Evolutionary conservation across 2,329 filamentous ascomycete species (phyloP), one percentile per base, ranked within the genome.

Genomic region (Penicillium decumbens): DNA sequence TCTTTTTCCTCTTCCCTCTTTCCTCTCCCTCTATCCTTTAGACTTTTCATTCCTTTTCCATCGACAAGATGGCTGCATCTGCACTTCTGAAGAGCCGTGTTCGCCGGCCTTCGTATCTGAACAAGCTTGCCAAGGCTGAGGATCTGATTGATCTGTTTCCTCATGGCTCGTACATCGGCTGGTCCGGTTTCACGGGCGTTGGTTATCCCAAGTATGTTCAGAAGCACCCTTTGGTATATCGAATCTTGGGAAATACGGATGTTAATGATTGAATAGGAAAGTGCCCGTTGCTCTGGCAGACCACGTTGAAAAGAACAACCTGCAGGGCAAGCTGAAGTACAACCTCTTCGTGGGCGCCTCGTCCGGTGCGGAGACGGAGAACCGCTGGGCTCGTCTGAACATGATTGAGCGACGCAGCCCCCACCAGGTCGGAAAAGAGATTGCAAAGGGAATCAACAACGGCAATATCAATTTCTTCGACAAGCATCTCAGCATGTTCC

Each of bases 401-500:
- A 95, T 95, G 89, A 95, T 95, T 63, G 85, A 92, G 74, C 80
- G 89, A 49, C 81, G 89, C 49, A 81, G 82, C 60, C 89, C 89
- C 48, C 89, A 95, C 73, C 89, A 95, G 68, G 89, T 95, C 53
- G 89, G 89, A 66, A 95, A 95, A 76, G 80, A 87, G 51, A 95
- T 95, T 58, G 82, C 89, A 53, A 92, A 89, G 76, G 89, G 89
- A 8, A 95, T 95, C 74, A 95, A 95, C 70, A 83, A 85, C 61
- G 89, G 89, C 38, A 80, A 85, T 59, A 95, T 95, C 73, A 84
- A 92, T 55, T 95, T 95, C 73, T 95, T 95, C 67, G 89, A 95
- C 70, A 95, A 95, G 76, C 89, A 95, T 75, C 70, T 95, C 66
- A 90, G 85, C 72, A 95, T 95, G 89, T 95, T 95, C 69, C 89